Evolutionary conservation across 140 eudicot genomes (phyloP).

Genomic region (Stevia rebaudiana): DNA sequence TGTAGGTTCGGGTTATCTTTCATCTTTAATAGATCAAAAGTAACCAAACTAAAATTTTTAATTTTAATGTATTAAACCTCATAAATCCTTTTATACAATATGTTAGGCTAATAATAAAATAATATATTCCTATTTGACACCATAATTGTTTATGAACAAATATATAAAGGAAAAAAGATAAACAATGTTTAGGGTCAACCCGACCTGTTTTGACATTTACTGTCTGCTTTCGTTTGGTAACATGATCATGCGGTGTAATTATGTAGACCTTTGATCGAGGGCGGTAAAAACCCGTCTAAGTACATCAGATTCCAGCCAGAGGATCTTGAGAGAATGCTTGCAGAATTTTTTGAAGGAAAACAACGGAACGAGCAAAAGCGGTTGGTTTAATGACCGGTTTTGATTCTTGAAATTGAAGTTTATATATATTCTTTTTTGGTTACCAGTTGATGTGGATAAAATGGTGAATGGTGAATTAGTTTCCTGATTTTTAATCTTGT

Average conservation of each 20-base stretch:
- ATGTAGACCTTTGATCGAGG: constrained; percentile 56
- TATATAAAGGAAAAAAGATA: too few species aligned
- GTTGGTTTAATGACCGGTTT: constrained; percentile 1
- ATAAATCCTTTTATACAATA: not conserved
- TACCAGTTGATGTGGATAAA: constrained; percentile 5
- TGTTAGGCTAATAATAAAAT: not conserved
- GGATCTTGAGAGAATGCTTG: constrained; percentile 81
- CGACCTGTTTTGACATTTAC: not conserved
- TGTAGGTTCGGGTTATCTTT: not conserved
- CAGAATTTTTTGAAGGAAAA: constrained; percentile 83
- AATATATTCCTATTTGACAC: not conserved
- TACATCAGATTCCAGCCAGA: constrained; percentile 67
- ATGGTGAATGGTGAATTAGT: constrained; percentile 13
- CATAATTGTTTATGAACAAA: not conserved
- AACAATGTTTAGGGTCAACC: not conserved
- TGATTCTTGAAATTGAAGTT: not conserved
- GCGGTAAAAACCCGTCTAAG: constrained; percentile 69
- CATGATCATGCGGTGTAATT: not conserved
- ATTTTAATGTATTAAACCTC: not conserved
- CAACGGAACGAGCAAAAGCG: constrained; percentile 46
- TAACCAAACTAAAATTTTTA: not conserved
- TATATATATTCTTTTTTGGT: not conserved
- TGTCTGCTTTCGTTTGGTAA: not conserved
- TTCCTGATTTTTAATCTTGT: not conserved
- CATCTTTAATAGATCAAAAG: not conserved